A percentile compares a stretch with the other conserved stretches of the same genome.
Evolutionary conservation across 805 yeast genomes (phyloP).

Genomic region (Maudiozyma turicensis): DNA sequence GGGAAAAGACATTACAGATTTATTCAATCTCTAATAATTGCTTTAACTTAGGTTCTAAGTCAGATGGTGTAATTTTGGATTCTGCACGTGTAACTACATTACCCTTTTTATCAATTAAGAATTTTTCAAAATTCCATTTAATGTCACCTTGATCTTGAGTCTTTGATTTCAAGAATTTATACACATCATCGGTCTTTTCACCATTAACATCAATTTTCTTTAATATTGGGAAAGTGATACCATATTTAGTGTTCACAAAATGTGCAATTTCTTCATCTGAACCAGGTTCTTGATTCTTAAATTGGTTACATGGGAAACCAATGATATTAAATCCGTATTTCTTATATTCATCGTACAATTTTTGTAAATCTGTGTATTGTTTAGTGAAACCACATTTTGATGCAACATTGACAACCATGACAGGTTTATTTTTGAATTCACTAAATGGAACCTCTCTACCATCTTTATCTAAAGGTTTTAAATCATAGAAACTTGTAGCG

Average conservation of each 20-base stretch:
- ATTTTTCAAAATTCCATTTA: constrained; percentile 77
- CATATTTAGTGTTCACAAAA: constrained; percentile 73
- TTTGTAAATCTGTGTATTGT: constrained; percentile 66
- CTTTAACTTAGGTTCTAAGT: constrained; percentile 50
- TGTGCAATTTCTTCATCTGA: constrained; percentile 56
- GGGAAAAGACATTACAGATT: neutral
- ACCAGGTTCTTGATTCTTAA: constrained; percentile 72
- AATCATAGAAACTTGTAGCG: constrained; percentile 47
- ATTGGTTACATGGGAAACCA: constrained; percentile 91
- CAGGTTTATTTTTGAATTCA: constrained; percentile 67
- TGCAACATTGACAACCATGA: constrained; percentile 79
- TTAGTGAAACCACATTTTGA: constrained; percentile 75
- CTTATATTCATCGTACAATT: constrained; percentile 53
- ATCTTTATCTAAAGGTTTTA: constrained; percentile 48
- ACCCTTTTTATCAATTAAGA: constrained; percentile 46
- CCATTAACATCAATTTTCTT: constrained; percentile 89
- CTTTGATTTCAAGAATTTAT: constrained; percentile 61
- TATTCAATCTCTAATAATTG: constrained; percentile 24
- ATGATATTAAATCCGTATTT: constrained; percentile 55
- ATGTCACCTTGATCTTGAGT: constrained; percentile 55
- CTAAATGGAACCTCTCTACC: constrained; percentile 51
- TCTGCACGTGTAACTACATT: constrained; percentile 51
- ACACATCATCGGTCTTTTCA: constrained; percentile 66
- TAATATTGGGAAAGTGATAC: constrained; percentile 85
- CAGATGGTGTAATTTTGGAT: constrained; percentile 57